phyloP scores from a whole-genome alignment of 805 yeast species.

The Yamadazyma sp. region DNA sequence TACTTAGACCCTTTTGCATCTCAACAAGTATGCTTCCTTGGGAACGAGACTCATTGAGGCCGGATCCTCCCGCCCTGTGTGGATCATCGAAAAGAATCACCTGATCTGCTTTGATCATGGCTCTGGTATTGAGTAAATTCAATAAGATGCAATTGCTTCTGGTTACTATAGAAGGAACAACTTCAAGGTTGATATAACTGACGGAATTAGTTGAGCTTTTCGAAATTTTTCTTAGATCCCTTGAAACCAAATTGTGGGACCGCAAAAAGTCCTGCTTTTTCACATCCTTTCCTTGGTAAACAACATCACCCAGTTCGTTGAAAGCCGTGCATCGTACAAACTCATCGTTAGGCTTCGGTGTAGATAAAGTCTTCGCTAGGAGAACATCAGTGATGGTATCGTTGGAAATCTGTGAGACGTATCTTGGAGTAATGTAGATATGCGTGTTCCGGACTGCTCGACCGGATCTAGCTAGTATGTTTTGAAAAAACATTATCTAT shows the following conservation, averaged over 20 bases:
- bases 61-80: constrained; percentile 27
- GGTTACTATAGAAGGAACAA: constrained; percentile 56
- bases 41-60: constrained; percentile 47
- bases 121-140: constrained; percentile 50
- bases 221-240: constrained; percentile 59
- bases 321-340: constrained; percentile 51
- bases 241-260: constrained; percentile 48
- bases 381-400: constrained; percentile 18
- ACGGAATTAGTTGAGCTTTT: constrained; percentile 22
- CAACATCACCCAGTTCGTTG: constrained; percentile 43
- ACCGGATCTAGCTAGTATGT: too few relatives aligned
- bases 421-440: too few relatives aligned
- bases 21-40: constrained; percentile 44
- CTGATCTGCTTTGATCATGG: constrained; percentile 51
- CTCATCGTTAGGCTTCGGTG: constrained; percentile 28
- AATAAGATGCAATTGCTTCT: constrained; percentile 48
- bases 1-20: constrained; percentile 38
- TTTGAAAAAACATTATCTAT: too few relatives aligned
- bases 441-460: too few relatives aligned
- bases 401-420: constrained; percentile 4
- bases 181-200: constrained; percentile 37
- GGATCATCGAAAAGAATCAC: constrained; percentile 45
- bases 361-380: constrained; percentile 20
- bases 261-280: constrained; percentile 44
- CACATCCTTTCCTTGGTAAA: constrained; percentile 46